phyloP scores from a whole-genome alignment of 495 filamentous ascomycete genomes.

The Daldinia caldariorum region DNA sequence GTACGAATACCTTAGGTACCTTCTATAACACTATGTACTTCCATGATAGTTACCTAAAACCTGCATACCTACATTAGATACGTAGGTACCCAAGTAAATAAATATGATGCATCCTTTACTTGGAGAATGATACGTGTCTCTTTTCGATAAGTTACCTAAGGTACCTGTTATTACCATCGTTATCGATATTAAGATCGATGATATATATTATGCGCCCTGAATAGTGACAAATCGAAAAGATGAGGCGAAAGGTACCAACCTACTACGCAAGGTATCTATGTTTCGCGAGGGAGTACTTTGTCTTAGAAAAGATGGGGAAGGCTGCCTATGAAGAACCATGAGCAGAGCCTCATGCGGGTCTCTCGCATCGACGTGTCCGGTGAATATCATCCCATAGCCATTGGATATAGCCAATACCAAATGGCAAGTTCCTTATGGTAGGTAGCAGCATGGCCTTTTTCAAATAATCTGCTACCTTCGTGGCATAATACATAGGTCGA shows the following conservation, averaged over 20 bases:
- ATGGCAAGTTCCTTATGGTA: conserved; percentile 28
- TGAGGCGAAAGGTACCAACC: not conserved
- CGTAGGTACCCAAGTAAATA: too few species aligned
- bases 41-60: not conserved
- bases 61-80: not conserved
- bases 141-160: too few species aligned
- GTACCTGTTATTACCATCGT: not conserved
- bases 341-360: conserved; percentile 40
- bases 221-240: not conserved
- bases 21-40: not conserved
- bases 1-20: not conserved
- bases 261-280: not conserved
- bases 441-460: conserved; percentile 9
- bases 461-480: conserved; percentile 8
- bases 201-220: not conserved
- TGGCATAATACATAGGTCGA: conserved; percentile 12
- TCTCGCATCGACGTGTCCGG: conserved; percentile 15
- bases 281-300: not conserved
- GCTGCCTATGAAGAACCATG: conserved; percentile 8
- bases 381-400: not conserved
- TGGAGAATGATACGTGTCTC: conserved; percentile 26
- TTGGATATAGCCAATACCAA: conserved; percentile 33
- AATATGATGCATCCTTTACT: not conserved
- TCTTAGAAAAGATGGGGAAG: conserved; percentile 11
- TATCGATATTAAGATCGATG: not conserved